A percentile compares a stretch with the other conserved stretches of the same genome.
These are phyloP conservation scores for Tanacetum coccineum DNA, from an alignment of 129 eudicot species.

Conservation along the genomic window DNA sequence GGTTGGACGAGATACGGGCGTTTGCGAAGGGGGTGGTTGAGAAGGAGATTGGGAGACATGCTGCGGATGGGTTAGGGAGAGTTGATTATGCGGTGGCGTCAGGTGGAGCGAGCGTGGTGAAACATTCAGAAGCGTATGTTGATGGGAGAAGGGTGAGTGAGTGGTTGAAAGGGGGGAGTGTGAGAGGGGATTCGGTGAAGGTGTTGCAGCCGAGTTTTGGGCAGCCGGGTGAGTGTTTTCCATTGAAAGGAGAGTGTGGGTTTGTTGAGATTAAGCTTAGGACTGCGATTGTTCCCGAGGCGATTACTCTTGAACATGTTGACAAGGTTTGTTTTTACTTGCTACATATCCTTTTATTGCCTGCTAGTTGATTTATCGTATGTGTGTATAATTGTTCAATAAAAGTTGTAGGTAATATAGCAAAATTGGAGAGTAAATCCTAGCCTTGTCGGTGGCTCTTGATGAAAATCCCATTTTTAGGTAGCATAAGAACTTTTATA, in stretches of 20 bases:
- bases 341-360: background rate
- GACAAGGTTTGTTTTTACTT: slow-evolving; percentile 54
- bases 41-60: slow-evolving; percentile 79
- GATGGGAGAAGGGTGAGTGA: slow-evolving; percentile 28
- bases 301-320: slow-evolving; percentile 90
- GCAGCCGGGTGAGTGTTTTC: slow-evolving; percentile 92
- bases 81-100: slow-evolving; percentile 79
- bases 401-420: too few species aligned
- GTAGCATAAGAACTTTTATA: too few species aligned
- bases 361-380: background rate
- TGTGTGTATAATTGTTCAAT: background rate
- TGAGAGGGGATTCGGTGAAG: slow-evolving; percentile 51
- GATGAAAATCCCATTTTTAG: too few species aligned
- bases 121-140: slow-evolving; percentile 60
- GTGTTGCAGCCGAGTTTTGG: slow-evolving; percentile 92
- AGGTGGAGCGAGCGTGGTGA: slow-evolving; percentile 64
- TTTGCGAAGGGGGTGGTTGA: slow-evolving; percentile 69
- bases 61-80: slow-evolving; percentile 95
- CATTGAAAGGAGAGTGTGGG: slow-evolving; percentile 76
- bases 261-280: slow-evolving; percentile 66
- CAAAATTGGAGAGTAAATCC: too few species aligned
- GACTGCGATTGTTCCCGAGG: slow-evolving; percentile 78
- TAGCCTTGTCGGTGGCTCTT: too few species aligned
- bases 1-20: slow-evolving; percentile 62
- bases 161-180: slow-evolving; percentile 33